phyloP scores from a whole-genome alignment of 23 red algal species.

The Chondrus crispus region DNA sequence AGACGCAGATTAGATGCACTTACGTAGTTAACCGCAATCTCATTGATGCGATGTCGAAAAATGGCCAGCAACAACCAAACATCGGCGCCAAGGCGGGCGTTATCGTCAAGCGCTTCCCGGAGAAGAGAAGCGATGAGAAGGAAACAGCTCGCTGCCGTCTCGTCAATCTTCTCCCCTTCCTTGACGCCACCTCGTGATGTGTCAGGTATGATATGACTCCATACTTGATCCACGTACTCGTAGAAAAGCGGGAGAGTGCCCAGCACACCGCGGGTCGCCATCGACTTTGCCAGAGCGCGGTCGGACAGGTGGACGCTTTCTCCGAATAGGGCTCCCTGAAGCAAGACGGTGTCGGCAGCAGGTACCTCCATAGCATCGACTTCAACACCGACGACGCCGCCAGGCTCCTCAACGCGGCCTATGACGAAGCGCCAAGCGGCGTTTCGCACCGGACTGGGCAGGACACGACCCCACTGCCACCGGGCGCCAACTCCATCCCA shows the following conservation, averaged over 20 bases:
- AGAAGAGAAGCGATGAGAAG: conserved; percentile 9
- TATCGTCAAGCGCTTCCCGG: neutral
- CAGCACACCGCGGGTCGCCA: neutral
- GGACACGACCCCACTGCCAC: conserved; percentile 28
- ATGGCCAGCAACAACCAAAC: conserved; percentile 35
- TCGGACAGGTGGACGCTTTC: neutral
- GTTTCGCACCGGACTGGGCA: conserved; percentile 1
- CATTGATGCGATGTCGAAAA: conserved; percentile 13
- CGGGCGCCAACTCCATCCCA: conserved; percentile 18
- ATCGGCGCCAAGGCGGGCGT: neutral
- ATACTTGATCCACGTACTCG: conserved; percentile 17
- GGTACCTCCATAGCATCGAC: conserved; percentile 34
- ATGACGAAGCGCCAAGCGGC: conserved; percentile 19
- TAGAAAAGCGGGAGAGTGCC: conserved; percentile 8
- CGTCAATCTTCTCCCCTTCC: conserved; percentile 4
- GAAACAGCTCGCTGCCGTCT: conserved; percentile 31
- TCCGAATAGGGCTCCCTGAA: conserved; percentile 19
- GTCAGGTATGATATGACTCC: conserved; percentile 1
- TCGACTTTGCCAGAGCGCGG: neutral
- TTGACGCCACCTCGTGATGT: neutral
- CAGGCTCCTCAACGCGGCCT: conserved; percentile 1
- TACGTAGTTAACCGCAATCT: conserved; percentile 5
- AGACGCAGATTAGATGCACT: neutral
- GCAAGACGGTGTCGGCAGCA: neutral
- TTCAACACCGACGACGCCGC: conserved; percentile 1